These are phyloP conservation scores for Phialemoniopsis sp. DNA, from an alignment of 2,329 filamentous ascomycete genomes.

Conservation along the genomic window DNA sequence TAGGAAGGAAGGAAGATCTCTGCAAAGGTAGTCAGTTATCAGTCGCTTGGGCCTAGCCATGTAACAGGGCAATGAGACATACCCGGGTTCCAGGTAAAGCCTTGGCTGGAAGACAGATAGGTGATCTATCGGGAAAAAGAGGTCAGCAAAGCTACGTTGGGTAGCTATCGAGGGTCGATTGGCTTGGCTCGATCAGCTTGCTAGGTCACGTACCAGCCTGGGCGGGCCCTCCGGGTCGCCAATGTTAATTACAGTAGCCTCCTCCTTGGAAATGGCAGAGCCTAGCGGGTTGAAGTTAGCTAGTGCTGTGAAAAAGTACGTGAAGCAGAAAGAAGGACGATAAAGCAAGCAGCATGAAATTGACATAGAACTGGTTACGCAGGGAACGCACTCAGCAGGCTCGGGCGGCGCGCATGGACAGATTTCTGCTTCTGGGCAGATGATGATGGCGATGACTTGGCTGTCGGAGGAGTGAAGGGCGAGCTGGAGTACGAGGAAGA, in stretches of 20 bases:
- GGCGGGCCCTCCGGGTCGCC: conserved; percentile 70
- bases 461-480: conserved; percentile 38
- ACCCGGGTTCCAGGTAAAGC: conserved; percentile 81
- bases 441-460: conserved; percentile 33
- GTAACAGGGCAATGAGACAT: conserved; percentile 15
- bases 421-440: conserved; percentile 35
- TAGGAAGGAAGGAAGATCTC: conserved; percentile 82
- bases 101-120: conserved; percentile 74
- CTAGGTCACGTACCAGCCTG: conserved; percentile 61
- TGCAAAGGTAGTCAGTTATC: conserved; percentile 18
- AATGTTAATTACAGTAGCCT: conserved; percentile 78
- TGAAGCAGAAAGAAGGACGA: too few relatives aligned
- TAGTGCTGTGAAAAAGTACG: too few relatives aligned
- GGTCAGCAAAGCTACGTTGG: conserved; percentile 12
- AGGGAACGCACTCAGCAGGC: conserved; percentile 58
- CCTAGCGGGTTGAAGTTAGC: conserved; percentile 44
- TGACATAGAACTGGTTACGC: too few relatives aligned
- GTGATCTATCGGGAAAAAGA: conserved; percentile 54
- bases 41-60: conserved; percentile 1
- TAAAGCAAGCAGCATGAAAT: too few relatives aligned
- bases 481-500: conserved; percentile 57
- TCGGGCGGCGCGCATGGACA: conserved; percentile 53
- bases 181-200: too few relatives aligned
- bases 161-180: background rate
- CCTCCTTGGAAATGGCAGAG: conserved; percentile 66